A percentile compares a stretch with the other conserved stretches of the same genome.
Conservation (phyloP, 2,329 filamentous ascomycete species). For the Cadophora luteo-olivacea region DNA sequence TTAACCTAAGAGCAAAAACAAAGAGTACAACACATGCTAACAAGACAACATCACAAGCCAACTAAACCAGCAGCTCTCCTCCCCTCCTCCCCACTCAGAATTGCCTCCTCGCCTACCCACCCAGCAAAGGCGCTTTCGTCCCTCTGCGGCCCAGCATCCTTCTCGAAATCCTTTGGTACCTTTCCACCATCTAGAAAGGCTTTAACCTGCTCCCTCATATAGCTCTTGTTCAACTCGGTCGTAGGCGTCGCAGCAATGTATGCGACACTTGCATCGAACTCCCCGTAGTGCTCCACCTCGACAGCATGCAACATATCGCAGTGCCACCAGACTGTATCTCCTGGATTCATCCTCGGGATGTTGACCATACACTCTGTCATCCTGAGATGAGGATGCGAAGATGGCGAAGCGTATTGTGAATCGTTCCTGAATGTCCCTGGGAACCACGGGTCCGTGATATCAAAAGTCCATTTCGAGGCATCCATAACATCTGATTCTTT, state of each 20-base stretch:
- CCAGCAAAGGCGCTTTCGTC: conserved; percentile 8
- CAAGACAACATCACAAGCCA: conserved; percentile 2
- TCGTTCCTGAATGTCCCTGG: conserved; percentile 47
- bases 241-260: conserved; percentile 49
- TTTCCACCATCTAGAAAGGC: conserved; percentile 38
- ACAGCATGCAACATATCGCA: conserved; percentile 50
- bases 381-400: conserved; percentile 49
- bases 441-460: conserved; percentile 45
- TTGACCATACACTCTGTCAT: conserved; percentile 48
- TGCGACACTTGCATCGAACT: conserved; percentile 44
- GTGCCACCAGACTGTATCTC: conserved; percentile 52
- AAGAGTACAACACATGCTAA: not conserved
- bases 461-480: conserved; percentile 47
- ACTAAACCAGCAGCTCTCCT: conserved; percentile 22
- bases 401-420: conserved; percentile 47
- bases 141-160: not conserved
- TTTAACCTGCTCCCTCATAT: conserved; percentile 43
- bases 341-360: conserved; percentile 48
- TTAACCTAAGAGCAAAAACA: not conserved
- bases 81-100: conserved; percentile 21
- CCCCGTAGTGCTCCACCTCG: conserved; percentile 48
- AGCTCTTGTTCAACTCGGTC: conserved; percentile 42
- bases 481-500: conserved; percentile 45
- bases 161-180: conserved; percentile 14
- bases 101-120: conserved; percentile 17